A percentile compares a stretch with the other conserved stretches of the same genome.
Evolutionary conservation across 2,329 filamentous ascomycete genomes (phyloP).

Genomic region (Arthrocladium fulminans): DNA sequence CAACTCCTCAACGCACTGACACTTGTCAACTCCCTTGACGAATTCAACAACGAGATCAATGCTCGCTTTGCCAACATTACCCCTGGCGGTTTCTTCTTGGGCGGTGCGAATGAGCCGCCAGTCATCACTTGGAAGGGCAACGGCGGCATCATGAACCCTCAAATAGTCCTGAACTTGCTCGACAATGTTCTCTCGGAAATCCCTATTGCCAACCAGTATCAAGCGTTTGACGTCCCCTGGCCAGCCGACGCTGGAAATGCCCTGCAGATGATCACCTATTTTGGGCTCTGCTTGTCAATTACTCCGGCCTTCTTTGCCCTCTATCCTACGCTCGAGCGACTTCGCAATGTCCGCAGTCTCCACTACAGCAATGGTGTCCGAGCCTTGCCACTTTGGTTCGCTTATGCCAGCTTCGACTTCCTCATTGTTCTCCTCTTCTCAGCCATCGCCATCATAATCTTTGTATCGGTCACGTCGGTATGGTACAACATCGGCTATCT

Average conservation of each 20-base stretch:
- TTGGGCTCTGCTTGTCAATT: slow-evolving; percentile 65
- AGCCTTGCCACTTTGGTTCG: slow-evolving; percentile 72
- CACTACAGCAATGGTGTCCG: slow-evolving; percentile 89
- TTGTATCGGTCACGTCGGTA: slow-evolving; percentile 50
- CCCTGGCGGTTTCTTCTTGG: slow-evolving; percentile 73
- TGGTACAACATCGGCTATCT: slow-evolving; percentile 77
- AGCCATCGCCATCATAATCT: slow-evolving; percentile 59
- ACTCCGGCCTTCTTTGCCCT: slow-evolving; percentile 82
- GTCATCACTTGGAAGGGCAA: slow-evolving; percentile 65
- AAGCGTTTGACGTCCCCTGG: slow-evolving; percentile 67
- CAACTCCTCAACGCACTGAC: slow-evolving; percentile 35
- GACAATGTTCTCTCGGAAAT: slow-evolving; percentile 59
- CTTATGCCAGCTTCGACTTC: slow-evolving; percentile 75
- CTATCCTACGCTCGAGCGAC: slow-evolving; percentile 77
- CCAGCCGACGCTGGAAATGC: slow-evolving; percentile 60
- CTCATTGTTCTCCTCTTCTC: slow-evolving; percentile 59
- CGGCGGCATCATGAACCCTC: slow-evolving; percentile 45
- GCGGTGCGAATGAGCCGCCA: slow-evolving; percentile 49
- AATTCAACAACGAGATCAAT: slow-evolving; percentile 60
- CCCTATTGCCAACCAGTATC: slow-evolving; percentile 62
- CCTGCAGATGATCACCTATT: slow-evolving; percentile 72
- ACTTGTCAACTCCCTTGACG: slow-evolving; percentile 53
- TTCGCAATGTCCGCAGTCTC: slow-evolving; percentile 68
- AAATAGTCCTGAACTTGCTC: slow-evolving; percentile 53
- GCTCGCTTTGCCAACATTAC: slow-evolving; percentile 58